Evolutionary conservation across 2,329 filamentous ascomycete genomes (phyloP), one percentile per base, ranked within the genome.

Genomic region (Byssothecium circinans): DNA sequence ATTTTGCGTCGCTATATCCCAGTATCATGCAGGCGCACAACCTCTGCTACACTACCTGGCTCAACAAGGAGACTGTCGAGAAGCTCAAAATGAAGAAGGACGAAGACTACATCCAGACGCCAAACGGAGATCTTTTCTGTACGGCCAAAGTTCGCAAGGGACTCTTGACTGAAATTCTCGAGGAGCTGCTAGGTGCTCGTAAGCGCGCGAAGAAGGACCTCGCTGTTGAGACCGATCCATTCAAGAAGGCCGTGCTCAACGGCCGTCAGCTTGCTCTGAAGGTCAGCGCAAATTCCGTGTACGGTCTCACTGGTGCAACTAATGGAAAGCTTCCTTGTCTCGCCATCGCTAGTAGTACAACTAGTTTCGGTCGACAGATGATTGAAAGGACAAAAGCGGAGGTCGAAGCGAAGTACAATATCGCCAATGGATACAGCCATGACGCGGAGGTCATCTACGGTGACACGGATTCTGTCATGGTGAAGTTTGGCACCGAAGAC

Each of bases 11-110:
- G 25, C 85, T 99, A 54, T 99, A 99, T 62, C 94, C 94, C 18
- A 96, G 91, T 76, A 99, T 99, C 66, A 99, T 99, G 71, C 92
- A 97, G 74, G 94, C 94, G 0, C 94, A 99, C 74, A 99, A 99
- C 60, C 82, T 99, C 18, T 99, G 94, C 72, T 99, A 99, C 69
- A 99, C 94, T 0, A 99, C 94, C 0, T 77, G 97, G 25, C 75
- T 97, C 34, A 91, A 88, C 68, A 90, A 89, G 70, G 82, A 76
- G 22, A 85, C 82, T 1, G 81, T 95, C 4, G 88, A 95, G 50
- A 88, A 86, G 50, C 81, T 94, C 32, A 78, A 80, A 1, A 75
- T 97, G 48, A 83, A 86, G 64, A 91, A 95, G 70, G 91, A 92
- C 54, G 89, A 95, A 47, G 94, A 99, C 69, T 99, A 97, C 69